Evolutionary conservation across 768 basidiomycete species (phyloP).

Genomic region (Psilocybe cyanescens): DNA sequence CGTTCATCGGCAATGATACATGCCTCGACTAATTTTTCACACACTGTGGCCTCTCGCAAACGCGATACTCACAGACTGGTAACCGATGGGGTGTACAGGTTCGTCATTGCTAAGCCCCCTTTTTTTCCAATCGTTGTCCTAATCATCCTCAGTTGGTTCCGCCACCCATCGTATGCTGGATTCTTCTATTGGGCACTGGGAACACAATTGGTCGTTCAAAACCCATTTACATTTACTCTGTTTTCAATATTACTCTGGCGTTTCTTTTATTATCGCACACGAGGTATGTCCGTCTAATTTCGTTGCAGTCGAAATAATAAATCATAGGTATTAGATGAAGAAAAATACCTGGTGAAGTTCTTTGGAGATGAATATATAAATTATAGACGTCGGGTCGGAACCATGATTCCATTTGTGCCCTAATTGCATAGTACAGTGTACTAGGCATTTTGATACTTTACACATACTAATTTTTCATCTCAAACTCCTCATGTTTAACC

Average conservation of each 20-base stretch:
- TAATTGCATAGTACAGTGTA: slow-evolving; percentile 30
- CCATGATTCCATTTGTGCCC: slow-evolving; percentile 85
- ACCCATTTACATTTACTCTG: slow-evolving; percentile 70
- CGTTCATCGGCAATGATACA: slow-evolving; percentile 97
- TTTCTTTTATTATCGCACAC: slow-evolving; percentile 85
- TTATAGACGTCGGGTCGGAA: slow-evolving; percentile 81
- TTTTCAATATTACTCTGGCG: slow-evolving; percentile 76
- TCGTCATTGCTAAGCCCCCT: slow-evolving; percentile 24
- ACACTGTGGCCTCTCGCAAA: slow-evolving; percentile 80
- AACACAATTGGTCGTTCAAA: slow-evolving; percentile 91
- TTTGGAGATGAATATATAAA: slow-evolving; percentile 87
- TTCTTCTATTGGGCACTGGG: slow-evolving; percentile 99
- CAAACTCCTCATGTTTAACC: no score
- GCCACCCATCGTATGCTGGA: slow-evolving; percentile 96
- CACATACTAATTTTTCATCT: not conserved
- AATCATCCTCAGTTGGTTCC: slow-evolving; percentile 60
- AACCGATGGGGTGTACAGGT: slow-evolving; percentile 90
- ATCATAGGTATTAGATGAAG: slow-evolving; percentile 65
- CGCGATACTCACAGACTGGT: slow-evolving; percentile 77
- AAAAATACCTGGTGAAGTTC: slow-evolving; percentile 76
- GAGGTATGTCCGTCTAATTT: slow-evolving; percentile 53
- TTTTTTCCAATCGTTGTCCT: not conserved
- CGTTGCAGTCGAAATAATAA: not conserved
- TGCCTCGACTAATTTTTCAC: slow-evolving; percentile 92
- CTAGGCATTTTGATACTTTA: not conserved